These are phyloP conservation scores for Malassezia pachydermatis DNA, from an alignment of 1,284 basidiomycete genomes.

Conservation along the genomic window DNA sequence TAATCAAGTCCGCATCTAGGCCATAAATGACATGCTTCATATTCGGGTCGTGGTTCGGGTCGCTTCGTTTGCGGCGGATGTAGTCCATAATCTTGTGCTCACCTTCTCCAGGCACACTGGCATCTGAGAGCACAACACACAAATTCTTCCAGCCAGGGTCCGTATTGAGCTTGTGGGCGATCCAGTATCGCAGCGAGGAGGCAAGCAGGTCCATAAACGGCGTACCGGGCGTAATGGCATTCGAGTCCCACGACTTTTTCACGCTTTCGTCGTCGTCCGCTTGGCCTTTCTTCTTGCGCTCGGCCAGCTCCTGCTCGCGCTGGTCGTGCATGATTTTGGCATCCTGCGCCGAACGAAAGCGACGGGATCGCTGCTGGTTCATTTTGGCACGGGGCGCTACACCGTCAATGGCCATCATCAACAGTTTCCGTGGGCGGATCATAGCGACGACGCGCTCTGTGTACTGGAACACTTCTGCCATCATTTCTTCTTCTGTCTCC, in stretches of 20 bases:
- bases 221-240: constrained; percentile 93
- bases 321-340: constrained; percentile 86
- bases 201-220: constrained; percentile 96
- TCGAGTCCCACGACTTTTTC: constrained; percentile 88
- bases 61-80: constrained; percentile 77
- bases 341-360: constrained; percentile 88
- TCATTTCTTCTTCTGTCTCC: constrained; percentile 98
- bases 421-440: constrained; percentile 81
- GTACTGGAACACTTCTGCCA: constrained; percentile 92
- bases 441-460: constrained; percentile 96
- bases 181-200: constrained; percentile 84
- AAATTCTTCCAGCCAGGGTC: constrained; percentile 80
- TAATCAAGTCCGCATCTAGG: constrained; percentile 95
- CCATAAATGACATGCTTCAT: constrained; percentile 96
- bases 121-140: constrained; percentile 90
- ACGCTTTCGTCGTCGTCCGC: constrained; percentile 68
- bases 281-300: constrained; percentile 87
- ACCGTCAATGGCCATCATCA: constrained; percentile 98
- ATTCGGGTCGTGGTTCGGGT: constrained; percentile 83
- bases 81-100: constrained; percentile 99
- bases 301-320: constrained; percentile 63
- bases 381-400: constrained; percentile 97
- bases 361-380: constrained; percentile 94
- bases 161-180: constrained; percentile 83
- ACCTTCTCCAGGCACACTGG: constrained; percentile 92